Evolutionary conservation across 176 grass and related monocot genomes (phyloP).

Genomic region (Paspalum notatum): DNA sequence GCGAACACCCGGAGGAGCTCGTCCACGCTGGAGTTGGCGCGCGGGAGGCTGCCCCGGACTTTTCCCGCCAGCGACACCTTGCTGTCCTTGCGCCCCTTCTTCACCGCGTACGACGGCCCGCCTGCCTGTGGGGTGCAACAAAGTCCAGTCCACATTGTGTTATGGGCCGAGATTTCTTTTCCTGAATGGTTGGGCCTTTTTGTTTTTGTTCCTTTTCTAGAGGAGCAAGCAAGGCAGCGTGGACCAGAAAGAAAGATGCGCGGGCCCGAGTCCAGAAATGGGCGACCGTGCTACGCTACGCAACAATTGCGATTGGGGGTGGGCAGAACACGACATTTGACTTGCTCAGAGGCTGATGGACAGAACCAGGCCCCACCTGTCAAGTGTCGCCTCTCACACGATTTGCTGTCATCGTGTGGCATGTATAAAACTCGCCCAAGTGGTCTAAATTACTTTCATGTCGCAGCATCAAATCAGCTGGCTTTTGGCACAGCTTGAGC

Average conservation of each 20-base stretch:
- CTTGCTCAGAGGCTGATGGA: slow-evolving; percentile 40
- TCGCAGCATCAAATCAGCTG: slow-evolving; percentile 24
- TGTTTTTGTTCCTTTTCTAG: too few relatives aligned
- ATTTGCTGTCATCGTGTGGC: neutral
- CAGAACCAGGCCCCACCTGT: neutral
- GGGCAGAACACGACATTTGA: slow-evolving; percentile 37
- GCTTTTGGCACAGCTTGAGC: neutral
- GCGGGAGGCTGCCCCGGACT: slow-evolving; percentile 66
- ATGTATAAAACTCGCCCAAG: slow-evolving; percentile 5
- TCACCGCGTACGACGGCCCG: slow-evolving; percentile 75
- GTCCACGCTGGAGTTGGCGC: slow-evolving; percentile 76
- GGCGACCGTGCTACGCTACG: slow-evolving; percentile 14
- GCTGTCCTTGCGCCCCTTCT: slow-evolving; percentile 92
- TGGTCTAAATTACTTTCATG: neutral
- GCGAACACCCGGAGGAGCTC: slow-evolving; percentile 85
- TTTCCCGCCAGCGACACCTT: slow-evolving; percentile 72
- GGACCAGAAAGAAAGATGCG: slow-evolving; percentile 51
- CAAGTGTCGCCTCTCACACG: neutral
- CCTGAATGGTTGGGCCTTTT: neutral
- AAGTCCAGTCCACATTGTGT: too few relatives aligned
- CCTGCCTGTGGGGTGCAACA: too few relatives aligned
- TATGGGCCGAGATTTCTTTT: neutral
- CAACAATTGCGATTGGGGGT: neutral
- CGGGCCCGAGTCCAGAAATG: slow-evolving; percentile 10
- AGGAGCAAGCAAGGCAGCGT: slow-evolving; percentile 1